Base-by-base conservation (phyloP, 306 rosid genomes). In the Canavalia ensiformis region DNA sequence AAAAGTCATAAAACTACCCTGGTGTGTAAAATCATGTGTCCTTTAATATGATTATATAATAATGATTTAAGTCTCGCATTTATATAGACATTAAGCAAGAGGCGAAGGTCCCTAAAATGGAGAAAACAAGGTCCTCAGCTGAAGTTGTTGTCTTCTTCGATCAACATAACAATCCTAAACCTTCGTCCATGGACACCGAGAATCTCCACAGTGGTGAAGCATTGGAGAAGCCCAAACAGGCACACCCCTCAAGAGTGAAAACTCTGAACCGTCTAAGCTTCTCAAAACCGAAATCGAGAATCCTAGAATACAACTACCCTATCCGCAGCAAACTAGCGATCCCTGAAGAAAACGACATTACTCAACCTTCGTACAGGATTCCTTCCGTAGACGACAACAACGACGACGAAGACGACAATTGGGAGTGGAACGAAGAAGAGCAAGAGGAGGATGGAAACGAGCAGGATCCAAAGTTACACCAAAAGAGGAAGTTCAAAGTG, bases 251-350 rank as follows among this genome's bases (percentile, higher is more conserved):
- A 50, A 83, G 76, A 46, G 29, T 52, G 3, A 83, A 66, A 80
- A 83, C 84, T 5, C 88, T 88, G 3, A 75, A 71, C 35, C 86
- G 88, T 47, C 84, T 88, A 11, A 88, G 62, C 81, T 88, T 88
- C 83, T 88, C 91, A 41, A 86, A 86, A 58, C 91, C 91, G 44
- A 88, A 86, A 75, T 88, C 91, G 3, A 63, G 91, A 41, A 11
- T 88, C 74, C 78, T 51, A 3, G 91, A 88, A 59, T 54, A 75
- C 11, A 52, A 72, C 70, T 41, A 82, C 29, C 57, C 55, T 5
- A 78, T 73, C 31, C 78, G 60, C 64, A 50, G 56, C 76, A 50
- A 51, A 30, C 13, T 31, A 6, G 12, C 69, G 13, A 45, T 56
- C 54, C 12, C 84, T 0, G 75, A 83, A 50, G 82, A 82, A 52